Base-by-base conservation (phyloP, 345 rosid genomes). In the Bretschneidera sinensis region DNA sequence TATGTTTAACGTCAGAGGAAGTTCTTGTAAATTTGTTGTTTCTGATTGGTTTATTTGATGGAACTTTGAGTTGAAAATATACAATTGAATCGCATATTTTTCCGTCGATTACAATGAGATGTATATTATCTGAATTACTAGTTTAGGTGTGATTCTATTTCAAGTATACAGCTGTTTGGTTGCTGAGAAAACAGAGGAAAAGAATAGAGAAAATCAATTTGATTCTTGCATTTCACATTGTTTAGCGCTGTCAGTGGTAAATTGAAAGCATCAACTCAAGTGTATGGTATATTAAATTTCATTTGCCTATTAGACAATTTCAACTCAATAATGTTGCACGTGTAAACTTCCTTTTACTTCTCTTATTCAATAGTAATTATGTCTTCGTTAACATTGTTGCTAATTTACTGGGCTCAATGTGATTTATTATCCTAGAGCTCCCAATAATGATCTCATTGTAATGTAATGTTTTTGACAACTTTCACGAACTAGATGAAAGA, bases 401-500 rank as follows among this genome's bases (percentile, higher is more conserved):
- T n/a, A n/a, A n/a, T n/a, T n/a, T n/a, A n/a, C 39, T 24, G 15
- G 43, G 28, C 28, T 18, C 24, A 16, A 4, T 31, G 4, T 31
- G 35, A 31, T 4, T 4, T 31, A 31, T 60, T 60, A 22, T 14
- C 8, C 35, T 5, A 47, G 9, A 39, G 47, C 35, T 21, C 21
- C 15, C 18, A 21, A 20, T 43, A 11, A 23, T 34, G 55, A 50
- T 24, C 34, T 34, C 35, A 18, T 55, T 39, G 9, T 64, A 9
- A 35, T 43, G 0, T 28, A n/a, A n/a, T n/a, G n/a, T 48, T 22
- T 50, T 53, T 66, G 50, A 58, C 64, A 55, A 45, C 47, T 60
- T 48, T 9, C 19, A 35, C 49, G 59, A 64, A 61, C 54, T 60
- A 89, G 90, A 94, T 94, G 99, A 79, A 70, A 66, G 82, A 77